Percentiles rank a stretch among this genome's conserved stretches.
Evolutionary conservation across 495 filamentous ascomycete genomes (phyloP).

Genomic region (Xylaria sp.): DNA sequence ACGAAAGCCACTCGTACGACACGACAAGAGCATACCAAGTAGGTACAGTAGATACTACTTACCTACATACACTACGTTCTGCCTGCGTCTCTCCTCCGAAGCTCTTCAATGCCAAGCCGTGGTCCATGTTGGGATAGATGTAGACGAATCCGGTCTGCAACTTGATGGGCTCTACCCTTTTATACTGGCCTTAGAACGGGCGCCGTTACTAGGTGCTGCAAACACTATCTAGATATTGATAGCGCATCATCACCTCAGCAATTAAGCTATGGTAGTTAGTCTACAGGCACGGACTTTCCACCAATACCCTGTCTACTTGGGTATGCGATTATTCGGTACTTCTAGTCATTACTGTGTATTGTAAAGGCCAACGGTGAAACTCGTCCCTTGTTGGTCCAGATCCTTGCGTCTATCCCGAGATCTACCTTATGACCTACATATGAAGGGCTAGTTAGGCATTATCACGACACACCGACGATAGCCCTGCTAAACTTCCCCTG

Average conservation of each 20-base stretch:
- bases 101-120: conserved; percentile 3
- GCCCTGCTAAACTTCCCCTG: neutral
- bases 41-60: neutral
- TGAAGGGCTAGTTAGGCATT: conserved; percentile 15
- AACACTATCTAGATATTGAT: neutral
- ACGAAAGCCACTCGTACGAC: conserved; percentile 24
- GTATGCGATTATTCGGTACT: neutral
- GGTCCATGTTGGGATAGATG: neutral
- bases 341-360: neutral
- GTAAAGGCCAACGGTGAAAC: conserved; percentile 18
- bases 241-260: conserved; percentile 1
- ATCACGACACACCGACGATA: neutral
- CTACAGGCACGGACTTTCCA: neutral
- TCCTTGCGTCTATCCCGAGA: conserved; percentile 25
- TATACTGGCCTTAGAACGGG: neutral
- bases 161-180: neutral
- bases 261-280: neutral
- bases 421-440: conserved; percentile 26
- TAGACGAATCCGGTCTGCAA: neutral
- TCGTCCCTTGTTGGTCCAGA: conserved; percentile 9
- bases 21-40: neutral
- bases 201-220: neutral
- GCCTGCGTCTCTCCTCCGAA: neutral
- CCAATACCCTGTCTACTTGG: neutral
- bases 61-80: neutral